Evolutionary conservation across 2,329 filamentous ascomycete species (phyloP).

Genomic region (Scedosporium apiospermum): DNA sequence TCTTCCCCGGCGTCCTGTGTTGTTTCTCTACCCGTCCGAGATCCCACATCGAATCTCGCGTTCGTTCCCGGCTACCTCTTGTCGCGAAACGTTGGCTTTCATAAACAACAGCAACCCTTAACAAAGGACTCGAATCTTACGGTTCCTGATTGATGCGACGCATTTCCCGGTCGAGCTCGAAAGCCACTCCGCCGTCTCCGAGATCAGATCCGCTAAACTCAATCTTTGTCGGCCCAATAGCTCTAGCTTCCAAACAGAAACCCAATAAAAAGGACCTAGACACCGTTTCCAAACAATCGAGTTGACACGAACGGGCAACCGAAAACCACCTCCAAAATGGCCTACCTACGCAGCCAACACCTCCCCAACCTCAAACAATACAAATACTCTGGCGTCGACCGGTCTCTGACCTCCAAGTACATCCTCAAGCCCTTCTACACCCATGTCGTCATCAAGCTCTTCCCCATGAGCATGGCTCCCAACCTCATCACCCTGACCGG

Average conservation of each 20-base stretch:
- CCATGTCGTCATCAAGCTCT: constrained; percentile 85
- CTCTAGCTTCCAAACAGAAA: too few relatives aligned
- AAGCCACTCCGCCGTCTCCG: too few relatives aligned
- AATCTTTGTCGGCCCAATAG: too few relatives aligned
- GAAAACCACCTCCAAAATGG: constrained; percentile 48
- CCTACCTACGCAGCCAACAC: constrained; percentile 88
- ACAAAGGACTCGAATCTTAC: too few relatives aligned
- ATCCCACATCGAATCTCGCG: not conserved
- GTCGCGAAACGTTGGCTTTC: too few relatives aligned
- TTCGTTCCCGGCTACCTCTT: too few relatives aligned
- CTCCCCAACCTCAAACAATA: constrained; percentile 85
- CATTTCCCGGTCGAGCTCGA: too few relatives aligned
- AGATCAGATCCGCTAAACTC: too few relatives aligned
- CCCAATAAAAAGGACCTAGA: too few relatives aligned
- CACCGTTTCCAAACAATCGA: too few relatives aligned
- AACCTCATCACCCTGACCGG: constrained; percentile 83
- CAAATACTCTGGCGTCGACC: constrained; percentile 90
- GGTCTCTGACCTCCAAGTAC: constrained; percentile 82
- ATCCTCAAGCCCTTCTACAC: constrained; percentile 97
- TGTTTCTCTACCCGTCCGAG: not conserved
- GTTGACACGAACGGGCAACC: not conserved
- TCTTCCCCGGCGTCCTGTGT: not conserved
- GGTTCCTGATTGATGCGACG: too few relatives aligned
- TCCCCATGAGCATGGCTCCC: constrained; percentile 90
- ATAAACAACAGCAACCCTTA: too few relatives aligned